These are phyloP conservation scores for Polygonum maritimum DNA, from an alignment of 148 eudicot genomes.

Conservation along the genomic window DNA sequence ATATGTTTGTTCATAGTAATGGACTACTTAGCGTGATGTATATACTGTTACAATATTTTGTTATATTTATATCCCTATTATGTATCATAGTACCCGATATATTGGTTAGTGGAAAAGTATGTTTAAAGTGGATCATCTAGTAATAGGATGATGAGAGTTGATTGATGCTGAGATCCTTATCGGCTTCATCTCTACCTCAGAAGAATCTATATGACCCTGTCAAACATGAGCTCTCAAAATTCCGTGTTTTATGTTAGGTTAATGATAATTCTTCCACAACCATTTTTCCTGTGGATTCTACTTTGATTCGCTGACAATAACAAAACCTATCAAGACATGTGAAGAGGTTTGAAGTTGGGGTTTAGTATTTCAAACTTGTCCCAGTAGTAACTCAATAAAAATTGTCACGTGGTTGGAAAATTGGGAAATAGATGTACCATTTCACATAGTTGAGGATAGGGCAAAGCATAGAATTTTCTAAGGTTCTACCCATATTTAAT, in stretches of 20 bases:
- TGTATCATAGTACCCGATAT: not conserved
- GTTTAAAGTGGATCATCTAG: not conserved
- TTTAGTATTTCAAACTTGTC: not conserved
- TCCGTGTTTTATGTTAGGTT: not conserved
- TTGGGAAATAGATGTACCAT: not conserved
- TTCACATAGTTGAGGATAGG: not conserved
- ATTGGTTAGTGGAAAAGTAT: not conserved
- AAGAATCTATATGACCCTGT: too few relatives aligned
- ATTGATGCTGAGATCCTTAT: not conserved
- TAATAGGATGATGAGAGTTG: not conserved
- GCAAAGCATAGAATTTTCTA: not conserved
- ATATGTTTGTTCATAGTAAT: not conserved
- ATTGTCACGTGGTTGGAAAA: not conserved
- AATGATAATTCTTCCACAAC: not conserved
- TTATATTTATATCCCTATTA: not conserved
- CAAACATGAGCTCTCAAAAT: not conserved
- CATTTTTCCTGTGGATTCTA: not conserved
- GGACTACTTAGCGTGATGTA: not conserved
- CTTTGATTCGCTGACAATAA: not conserved
- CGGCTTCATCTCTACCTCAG: too few relatives aligned
- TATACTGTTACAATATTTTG: not conserved
- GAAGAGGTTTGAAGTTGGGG: not conserved
- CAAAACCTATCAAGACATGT: not conserved
- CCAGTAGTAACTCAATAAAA: not conserved
- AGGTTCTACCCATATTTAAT: not conserved